Evolutionary conservation across 129 eudicot genomes (phyloP).

Genomic region (Flaveria linearis): DNA sequence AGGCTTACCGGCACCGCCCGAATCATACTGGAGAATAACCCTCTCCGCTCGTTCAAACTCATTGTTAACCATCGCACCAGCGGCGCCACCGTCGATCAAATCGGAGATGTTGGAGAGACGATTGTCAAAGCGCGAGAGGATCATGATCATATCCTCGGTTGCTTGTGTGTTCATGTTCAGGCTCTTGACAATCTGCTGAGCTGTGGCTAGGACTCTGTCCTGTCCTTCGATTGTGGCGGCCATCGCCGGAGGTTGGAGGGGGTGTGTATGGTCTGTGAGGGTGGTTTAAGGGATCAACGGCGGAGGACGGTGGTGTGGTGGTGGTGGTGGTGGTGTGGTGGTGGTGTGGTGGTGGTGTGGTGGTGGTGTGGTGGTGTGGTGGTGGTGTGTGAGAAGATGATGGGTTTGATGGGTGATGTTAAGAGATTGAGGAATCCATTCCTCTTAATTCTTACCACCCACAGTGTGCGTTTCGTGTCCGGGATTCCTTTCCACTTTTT

Average conservation of each 20-base stretch:
- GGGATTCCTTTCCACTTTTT: constrained; percentile 26
- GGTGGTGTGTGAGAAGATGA: not conserved
- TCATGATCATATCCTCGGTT: constrained; percentile 71
- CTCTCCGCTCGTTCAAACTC: constrained; percentile 61
- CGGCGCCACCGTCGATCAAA: constrained; percentile 33
- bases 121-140: constrained; percentile 69
- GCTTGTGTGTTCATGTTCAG: constrained; percentile 53
- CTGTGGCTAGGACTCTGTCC: constrained; percentile 79
- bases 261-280: not conserved
- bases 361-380: no score
- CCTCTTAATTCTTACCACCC: not conserved
- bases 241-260: constrained; percentile 23
- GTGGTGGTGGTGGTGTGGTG: no score
- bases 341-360: no score
- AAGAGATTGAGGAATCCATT: constrained; percentile 25
- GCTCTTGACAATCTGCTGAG: constrained; percentile 76
- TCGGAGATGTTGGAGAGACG: constrained; percentile 66
- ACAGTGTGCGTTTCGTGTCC: constrained; percentile 15
- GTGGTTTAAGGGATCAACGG: constrained; percentile 1
- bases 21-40: constrained; percentile 44
- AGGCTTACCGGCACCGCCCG: constrained; percentile 23
- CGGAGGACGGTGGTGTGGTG: constrained; percentile 8
- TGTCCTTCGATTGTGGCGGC: constrained; percentile 62
- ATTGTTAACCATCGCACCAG: not conserved
- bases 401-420: constrained; percentile 1